Evolutionary conservation across 2,329 filamentous ascomycete species (phyloP), one percentile per base, ranked within the genome.

Genomic region (Neofusicoccum laricinum): DNA sequence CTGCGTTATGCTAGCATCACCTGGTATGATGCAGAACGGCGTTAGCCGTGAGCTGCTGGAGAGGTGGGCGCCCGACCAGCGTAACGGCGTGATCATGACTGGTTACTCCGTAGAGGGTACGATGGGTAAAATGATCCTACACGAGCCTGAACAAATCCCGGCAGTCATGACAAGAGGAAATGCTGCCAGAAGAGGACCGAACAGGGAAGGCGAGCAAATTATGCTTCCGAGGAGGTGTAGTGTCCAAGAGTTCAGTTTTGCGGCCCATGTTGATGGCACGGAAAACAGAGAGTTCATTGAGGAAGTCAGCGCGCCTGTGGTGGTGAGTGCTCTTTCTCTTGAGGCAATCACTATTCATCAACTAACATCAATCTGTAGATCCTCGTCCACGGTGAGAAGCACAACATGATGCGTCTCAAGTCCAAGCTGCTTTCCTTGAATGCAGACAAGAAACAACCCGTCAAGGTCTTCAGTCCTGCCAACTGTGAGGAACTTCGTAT

Each of bases 81-180:
- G 95, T 76, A 99, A 99, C 73, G 95, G 94, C n/a, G 92, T 99
- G 48, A 91, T 99, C 70, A 97, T 99, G 77, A 99, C 95, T 0
- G 95, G 95, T 74, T 99, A 99, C 80, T 97, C 93, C 66, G 94
- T 99, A 7, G 95, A 99, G 78, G 95, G 95, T 5, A 99, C 95
- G 0, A 98, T 99, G 94, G 95, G 93, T 3, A 94, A 97, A 77
- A 88, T 95, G 71, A 91, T 99, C 67, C 90, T 98, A 79, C 92
- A 94, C 69, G 95, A 98, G 74, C 95, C 95, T 0, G 93, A 97
- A 66, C 89, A 93, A 71, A 98, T 99, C 65, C 93, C 93, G 66
- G 94, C 94, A 0, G 90, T 98, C 71, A 98, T 97, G 89, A 92
- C 89, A 66, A 65, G 73, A 53, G 68, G 70, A 15, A 75, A 66